Base-by-base conservation (phyloP, 1,284 basidiomycete genomes). In the Violaceomyces palustris region DNA sequence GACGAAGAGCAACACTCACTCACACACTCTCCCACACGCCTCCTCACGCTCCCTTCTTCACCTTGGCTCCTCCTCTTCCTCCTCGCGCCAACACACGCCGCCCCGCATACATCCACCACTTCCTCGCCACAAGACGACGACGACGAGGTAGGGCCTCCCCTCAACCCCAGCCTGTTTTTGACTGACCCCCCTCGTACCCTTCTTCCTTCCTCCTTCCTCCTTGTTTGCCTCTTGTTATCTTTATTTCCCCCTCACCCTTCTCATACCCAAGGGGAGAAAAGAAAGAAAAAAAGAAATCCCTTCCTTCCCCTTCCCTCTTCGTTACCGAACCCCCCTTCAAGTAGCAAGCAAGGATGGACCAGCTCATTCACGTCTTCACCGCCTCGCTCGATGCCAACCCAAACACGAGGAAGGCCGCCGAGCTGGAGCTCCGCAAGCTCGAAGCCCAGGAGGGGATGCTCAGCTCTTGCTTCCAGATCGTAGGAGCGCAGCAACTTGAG, bases 401-500 rank as follows among this genome's bases (percentile, higher is more conserved):
- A 18, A 67, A 73, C 39, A 46, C 50, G 27, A 64, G 70, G 10
- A 66, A 61, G 33, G 45, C 63, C 1, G 67, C 70, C 18, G 70
- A 73, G 62, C 59, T 70, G 26, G 69, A 73, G 42, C 60, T 73
- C 27, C 59, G 58, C 21, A 60, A 59, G 37, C 47, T 72, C 33
- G 70, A 73, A 41, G 35, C 46, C 14, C 61, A 69, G 38, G 55
- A 58, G 39, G 70, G 69, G 27, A 71, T 73, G 67, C 65, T 73
- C 29, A 41, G 57, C 9, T 55, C 61, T 14, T 65, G 62, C 35
- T 63, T 73, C 29, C 61, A 67, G 34, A 35, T 73, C 17, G 52
- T 72, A 5, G 44, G 60, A 2, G 50, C 60, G 17, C 17, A 43
- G 12, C 56, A 72, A 22, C 43, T 62, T 10, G 65, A 69, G 24